These are phyloP conservation scores for Phanerodontia chrysosporium DNA, from an alignment of 768 basidiomycete species.

Conservation along the genomic window DNA sequence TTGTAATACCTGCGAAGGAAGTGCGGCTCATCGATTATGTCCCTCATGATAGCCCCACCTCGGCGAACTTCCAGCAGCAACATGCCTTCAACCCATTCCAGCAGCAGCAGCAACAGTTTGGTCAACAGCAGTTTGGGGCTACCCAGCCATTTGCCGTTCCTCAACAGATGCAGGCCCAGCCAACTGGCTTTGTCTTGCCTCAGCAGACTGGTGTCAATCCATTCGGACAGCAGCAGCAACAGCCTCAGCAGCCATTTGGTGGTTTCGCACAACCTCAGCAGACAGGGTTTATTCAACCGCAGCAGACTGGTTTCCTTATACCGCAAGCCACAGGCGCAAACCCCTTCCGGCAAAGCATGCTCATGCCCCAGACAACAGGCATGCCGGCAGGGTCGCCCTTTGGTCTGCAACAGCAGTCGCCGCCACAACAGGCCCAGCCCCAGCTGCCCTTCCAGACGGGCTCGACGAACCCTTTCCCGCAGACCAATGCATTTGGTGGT, in stretches of 20 bases:
- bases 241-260: conserved; percentile 16
- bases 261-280: conserved; percentile 27
- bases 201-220: conserved; percentile 46
- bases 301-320: conserved; percentile 43
- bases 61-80: conserved; percentile 54
- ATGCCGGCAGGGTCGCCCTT: conserved; percentile 17
- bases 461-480: conserved; percentile 15
- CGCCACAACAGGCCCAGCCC: conserved; percentile 1
- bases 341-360: conserved; percentile 50
- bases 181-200: conserved; percentile 52
- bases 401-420: conserved; percentile 6
- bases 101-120: conserved; percentile 29
- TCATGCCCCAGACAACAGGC: conserved; percentile 35
- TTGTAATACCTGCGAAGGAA: background rate
- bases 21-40: background rate
- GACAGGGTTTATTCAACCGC: conserved; percentile 47
- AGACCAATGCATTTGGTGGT: conserved; percentile 1
- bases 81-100: conserved; percentile 74
- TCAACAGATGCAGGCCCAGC: conserved; percentile 31
- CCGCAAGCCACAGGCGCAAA: conserved; percentile 44
- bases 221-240: conserved; percentile 38
- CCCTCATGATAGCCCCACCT: conserved; percentile 40
- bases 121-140: conserved; percentile 36
- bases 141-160: conserved; percentile 34
- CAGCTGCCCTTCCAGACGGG: background rate